Evolutionary conservation across 805 yeast genomes (phyloP), one percentile per base, ranked within the genome.

Genomic region (Vanderwaltozyma verrucispora): DNA sequence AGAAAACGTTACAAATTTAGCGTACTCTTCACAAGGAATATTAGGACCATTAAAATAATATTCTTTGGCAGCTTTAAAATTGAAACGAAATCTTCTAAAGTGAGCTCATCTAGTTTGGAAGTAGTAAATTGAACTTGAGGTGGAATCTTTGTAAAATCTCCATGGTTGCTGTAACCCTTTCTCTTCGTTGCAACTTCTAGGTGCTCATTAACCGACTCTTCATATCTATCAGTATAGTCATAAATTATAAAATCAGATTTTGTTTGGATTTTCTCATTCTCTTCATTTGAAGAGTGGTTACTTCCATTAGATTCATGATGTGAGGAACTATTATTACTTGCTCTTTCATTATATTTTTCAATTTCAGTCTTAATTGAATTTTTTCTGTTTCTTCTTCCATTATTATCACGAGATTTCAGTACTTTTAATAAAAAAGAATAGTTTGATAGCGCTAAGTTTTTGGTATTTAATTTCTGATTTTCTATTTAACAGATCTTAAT

Each of bases 41-140:
- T 72, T 72, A 27, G 67, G 65, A 49, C 75, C 80, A 36, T 62
- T 68, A 5, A 46, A 47, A 21, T 21, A 21, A 44, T 72, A 75
- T 14, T 66, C 62, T 1, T 47, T 61, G 3, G 66, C 42, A 5
- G 71, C 66, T 53, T 48, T 32, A 75, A 50, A 29, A 71, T 62
- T 9, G 55, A 58, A 1, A 64, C 28, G 0, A 75, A 65, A 28
- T 69, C 71, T 2, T 59, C 64, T 10, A 57, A 47, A 3, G 61
- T 36, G 46, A 68, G 42, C 20, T 46, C 43, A 23, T 54, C 60
- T 33, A 68, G 60, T 42, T 63, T 65, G 27, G 63, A 66, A 40
- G 67, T 55, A 60, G 71, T 64, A 45, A 57, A 69, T 15, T 63
- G 49, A 19, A 57, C 43, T 30, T 46, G 50, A 6, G 39, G 39